Evolutionary conservation across 768 basidiomycete genomes (phyloP).

Genomic region (Suillus decipiens): DNA sequence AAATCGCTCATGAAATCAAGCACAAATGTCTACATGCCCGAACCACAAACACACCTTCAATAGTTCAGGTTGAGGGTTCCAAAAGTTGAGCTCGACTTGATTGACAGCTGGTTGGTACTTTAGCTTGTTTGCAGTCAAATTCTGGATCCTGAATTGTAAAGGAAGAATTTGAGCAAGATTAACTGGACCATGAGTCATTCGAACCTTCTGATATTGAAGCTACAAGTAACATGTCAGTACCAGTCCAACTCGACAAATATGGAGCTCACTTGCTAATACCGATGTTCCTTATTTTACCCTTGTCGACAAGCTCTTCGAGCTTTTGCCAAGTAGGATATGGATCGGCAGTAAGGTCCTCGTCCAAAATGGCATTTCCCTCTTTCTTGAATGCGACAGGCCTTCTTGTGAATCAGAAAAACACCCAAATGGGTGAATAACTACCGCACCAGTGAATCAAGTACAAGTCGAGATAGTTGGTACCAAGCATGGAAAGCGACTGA

Average conservation of each 20-base stretch:
- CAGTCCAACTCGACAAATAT: neutral
- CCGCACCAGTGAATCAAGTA: slow-evolving; percentile 79
- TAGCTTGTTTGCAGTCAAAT: slow-evolving; percentile 60
- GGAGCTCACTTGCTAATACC: slow-evolving; percentile 75
- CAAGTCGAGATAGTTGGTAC: slow-evolving; percentile 73
- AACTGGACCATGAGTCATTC: neutral
- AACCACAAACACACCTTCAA: slow-evolving; percentile 47
- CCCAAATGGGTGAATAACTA: neutral
- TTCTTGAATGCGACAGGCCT: slow-evolving; percentile 74
- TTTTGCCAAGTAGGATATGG: slow-evolving; percentile 82
- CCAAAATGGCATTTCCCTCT: slow-evolving; percentile 47
- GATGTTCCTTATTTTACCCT: slow-evolving; percentile 77
- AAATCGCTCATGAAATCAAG: neutral
- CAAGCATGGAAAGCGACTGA: slow-evolving; percentile 60
- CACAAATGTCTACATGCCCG: neutral
- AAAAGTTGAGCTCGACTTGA: slow-evolving; percentile 79
- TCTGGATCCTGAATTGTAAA: slow-evolving; percentile 44
- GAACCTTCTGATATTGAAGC: slow-evolving; percentile 61
- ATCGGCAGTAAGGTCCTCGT: slow-evolving; percentile 60
- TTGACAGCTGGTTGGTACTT: slow-evolving; percentile 70
- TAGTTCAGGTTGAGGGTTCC: slow-evolving; percentile 78
- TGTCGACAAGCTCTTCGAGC: slow-evolving; percentile 74
- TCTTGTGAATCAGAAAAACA: slow-evolving; percentile 1
- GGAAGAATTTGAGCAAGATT: neutral
- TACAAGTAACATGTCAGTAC: slow-evolving; percentile 19